Conservation (phyloP, 2,329 filamentous ascomycete genomes). For the Hirsutella minnesotensis region DNA sequence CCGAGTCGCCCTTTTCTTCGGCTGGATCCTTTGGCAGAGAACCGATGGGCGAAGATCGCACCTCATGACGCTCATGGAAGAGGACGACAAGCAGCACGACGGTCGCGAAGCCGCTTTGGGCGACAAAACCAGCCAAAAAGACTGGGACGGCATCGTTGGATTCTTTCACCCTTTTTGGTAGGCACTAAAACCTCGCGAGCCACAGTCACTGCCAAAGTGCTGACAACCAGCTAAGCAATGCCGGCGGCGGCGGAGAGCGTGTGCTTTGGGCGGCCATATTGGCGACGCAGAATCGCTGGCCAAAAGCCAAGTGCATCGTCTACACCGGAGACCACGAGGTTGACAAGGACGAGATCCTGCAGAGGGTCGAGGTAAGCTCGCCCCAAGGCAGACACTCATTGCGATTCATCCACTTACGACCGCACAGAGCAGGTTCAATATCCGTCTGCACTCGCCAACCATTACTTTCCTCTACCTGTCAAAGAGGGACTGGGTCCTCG, state of each 20-base stretch:
- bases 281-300: slow-evolving; percentile 81
- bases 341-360: slow-evolving; percentile 66
- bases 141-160: slow-evolving; percentile 78
- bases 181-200: slow-evolving; percentile 11
- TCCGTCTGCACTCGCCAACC: slow-evolving; percentile 70
- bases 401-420: slow-evolving; percentile 5
- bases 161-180: slow-evolving; percentile 99
- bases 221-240: slow-evolving; percentile 54
- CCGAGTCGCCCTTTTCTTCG: slow-evolving; percentile 32
- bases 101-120: slow-evolving; percentile 52
- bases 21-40: slow-evolving; percentile 50
- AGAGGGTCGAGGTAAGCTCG: slow-evolving; percentile 54
- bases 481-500: slow-evolving; percentile 74
- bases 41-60: slow-evolving; percentile 49
- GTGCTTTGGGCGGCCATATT: slow-evolving; percentile 94
- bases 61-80: slow-evolving; percentile 40
- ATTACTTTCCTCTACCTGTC: slow-evolving; percentile 85
- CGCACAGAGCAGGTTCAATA: slow-evolving; percentile 73
- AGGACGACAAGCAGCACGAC: slow-evolving; percentile 27
- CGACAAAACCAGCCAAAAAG: slow-evolving; percentile 37
- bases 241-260: slow-evolving; percentile 87
- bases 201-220: background rate
- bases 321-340: slow-evolving; percentile 94
- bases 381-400: background rate
- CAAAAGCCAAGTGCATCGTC: slow-evolving; percentile 77